Evolutionary conservation across 2,329 filamentous ascomycete genomes (phyloP), one percentile per base, ranked within the genome.

Genomic region (Cordyceps javanica): DNA sequence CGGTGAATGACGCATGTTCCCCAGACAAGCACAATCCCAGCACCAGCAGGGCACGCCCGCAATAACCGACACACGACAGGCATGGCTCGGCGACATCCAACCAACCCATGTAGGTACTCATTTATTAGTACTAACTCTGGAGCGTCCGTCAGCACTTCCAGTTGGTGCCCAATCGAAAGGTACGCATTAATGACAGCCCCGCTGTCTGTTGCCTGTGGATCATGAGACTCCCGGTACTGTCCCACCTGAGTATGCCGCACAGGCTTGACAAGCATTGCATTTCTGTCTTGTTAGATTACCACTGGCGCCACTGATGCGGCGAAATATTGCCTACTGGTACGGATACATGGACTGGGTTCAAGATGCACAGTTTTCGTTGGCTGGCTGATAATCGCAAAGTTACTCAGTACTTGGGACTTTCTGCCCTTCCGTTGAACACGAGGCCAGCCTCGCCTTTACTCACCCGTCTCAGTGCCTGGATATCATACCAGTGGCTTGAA

Each of bases 101-200:
- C 55, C 46, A 57, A 57, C 55, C 55, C 55, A 50, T 57, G 55
- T 36, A 26, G n/a, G 16, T 39, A 54, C 26, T n/a, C n/a, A n/a
- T n/a, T n/a, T n/a, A n/a, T n/a, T n/a, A n/a, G n/a, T n/a, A n/a
- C n/a, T n/a, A n/a, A n/a, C n/a, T 28, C 44, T 23, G 16, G 36
- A 56, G 9, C 16, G 6, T 23, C 39, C 38, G 55, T 45, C 45
- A 52, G 55, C 55, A 39, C 11, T 21, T 28, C 49, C 49, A 19
- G 23, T 46, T 30, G 38, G 30, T 58, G 56, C 56, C 56, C 56
- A 58, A 58, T 58, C 56, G 41, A 45, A 58, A 53, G 56, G n/a
- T 53, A 41, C 50, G 32, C 56, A 53, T 58, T 58, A 58, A 58
- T 48, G 46, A 53, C 13, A 19, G 56, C 56, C 48, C 56, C 56